Evolutionary conservation across 2,329 filamentous ascomycete genomes (phyloP), one percentile per base, ranked within the genome.

Genomic region (Pseudogymnoascus sp.): DNA sequence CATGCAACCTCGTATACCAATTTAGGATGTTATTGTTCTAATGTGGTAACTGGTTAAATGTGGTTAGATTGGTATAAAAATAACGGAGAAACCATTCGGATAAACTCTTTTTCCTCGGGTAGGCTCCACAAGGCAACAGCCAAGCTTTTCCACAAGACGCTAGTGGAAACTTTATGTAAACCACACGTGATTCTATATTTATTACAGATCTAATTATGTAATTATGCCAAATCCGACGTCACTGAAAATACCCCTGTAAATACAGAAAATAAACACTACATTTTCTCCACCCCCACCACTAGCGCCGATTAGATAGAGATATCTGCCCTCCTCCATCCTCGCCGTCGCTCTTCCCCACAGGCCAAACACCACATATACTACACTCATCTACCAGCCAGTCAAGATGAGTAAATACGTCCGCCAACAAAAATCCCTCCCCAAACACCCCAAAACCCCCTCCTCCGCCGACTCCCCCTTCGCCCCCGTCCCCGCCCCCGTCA

Each of bases 401-500:
- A 60, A 21, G 3, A 59, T 60, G 56, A 21, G 31, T 10, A 37
- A 60, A 60, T 60, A 60, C 56, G 56, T 60, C 10, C 56, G 56
- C 56, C 56, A 60, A 18, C 8, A 11, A 3, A 60, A 60, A 25
- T 60, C 56, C 31, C 31, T 38, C 56, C 56, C 56, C 31, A 60
- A 60, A 12, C 56, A 60, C 35, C 35, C 31, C 31, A 53, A 53
- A 28, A 35, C 31, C 56, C 56, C 56, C 14, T 37, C 56, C 56
- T 60, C 56, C 56, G 5, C 56, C 56, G 31, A 60, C 31, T 60
- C 56, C 21, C 56, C 56, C 56, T 62, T 62, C 61, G 53, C 28
- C 14, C 18, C 31, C 28, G 16, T 12, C 31, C 23, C 47, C 5
- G 18, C 14, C 16, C 31, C 47, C 28, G 42, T 38, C 7, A 6